A percentile compares a stretch with the other conserved stretches of the same genome.
Conservation (phyloP, 2,329 filamentous ascomycete genomes). For the Paracoccidioides brasiliensis region DNA sequence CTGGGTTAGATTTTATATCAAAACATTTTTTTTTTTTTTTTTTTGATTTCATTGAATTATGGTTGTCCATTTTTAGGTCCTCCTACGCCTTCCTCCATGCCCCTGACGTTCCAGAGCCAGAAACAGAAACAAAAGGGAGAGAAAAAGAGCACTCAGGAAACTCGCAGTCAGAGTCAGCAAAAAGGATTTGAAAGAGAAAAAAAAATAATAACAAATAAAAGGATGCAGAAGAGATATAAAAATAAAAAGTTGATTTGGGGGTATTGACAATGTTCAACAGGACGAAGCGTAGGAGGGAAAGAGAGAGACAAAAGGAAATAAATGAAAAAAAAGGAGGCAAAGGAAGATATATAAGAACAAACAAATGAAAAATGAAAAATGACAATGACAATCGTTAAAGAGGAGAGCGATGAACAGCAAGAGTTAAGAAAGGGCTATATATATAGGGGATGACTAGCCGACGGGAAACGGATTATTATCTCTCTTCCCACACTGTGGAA, state of each 20-base stretch:
- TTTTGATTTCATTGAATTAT: neutral
- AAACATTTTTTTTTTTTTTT: neutral
- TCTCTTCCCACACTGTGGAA: neutral
- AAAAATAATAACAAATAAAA: neutral
- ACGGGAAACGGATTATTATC: neutral
- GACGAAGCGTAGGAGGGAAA: neutral
- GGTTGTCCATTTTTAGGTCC: neutral
- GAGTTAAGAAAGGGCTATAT: neutral
- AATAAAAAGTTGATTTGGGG: neutral
- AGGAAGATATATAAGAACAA: neutral
- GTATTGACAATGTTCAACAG: neutral
- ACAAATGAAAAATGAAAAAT: neutral
- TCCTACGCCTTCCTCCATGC: neutral
- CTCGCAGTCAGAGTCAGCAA: too few relatives aligned
- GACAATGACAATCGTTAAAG: neutral
- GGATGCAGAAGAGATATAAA: neutral
- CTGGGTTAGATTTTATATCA: neutral
- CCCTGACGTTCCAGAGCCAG: neutral
- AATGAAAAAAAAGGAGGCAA: neutral
- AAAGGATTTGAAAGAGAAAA: neutral
- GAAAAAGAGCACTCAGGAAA: too few relatives aligned
- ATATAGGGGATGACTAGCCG: conserved; percentile 8
- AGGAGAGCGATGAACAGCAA: neutral
- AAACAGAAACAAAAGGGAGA: neutral
- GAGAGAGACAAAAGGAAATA: neutral